phyloP scores from a whole-genome alignment of 2,329 filamentous ascomycete species.

The Talaromyces amestolkiae region DNA sequence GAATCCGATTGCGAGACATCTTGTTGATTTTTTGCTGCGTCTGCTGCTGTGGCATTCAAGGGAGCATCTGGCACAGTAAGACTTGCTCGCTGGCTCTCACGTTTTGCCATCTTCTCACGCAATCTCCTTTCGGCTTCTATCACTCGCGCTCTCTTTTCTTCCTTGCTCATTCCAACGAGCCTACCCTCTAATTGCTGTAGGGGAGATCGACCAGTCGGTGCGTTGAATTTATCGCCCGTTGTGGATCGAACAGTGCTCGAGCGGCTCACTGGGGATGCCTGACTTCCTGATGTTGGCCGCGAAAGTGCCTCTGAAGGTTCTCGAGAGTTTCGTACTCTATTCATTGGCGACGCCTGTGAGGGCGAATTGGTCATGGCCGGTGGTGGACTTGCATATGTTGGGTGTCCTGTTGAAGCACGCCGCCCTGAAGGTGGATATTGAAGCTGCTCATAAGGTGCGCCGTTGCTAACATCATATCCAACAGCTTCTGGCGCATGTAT shows the following conservation, averaged over 20 bases:
- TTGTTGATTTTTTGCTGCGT: conserved; percentile 19
- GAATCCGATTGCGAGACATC: not conserved
- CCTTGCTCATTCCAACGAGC: conserved; percentile 88
- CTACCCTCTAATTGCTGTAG: conserved; percentile 90
- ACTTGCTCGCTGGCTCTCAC: conserved; percentile 26
- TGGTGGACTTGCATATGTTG: conserved; percentile 5
- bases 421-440: conserved; percentile 3
- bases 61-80: conserved; percentile 18
- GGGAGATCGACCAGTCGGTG: conserved; percentile 81
- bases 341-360: conserved; percentile 5
- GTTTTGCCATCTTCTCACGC: conserved; percentile 53
- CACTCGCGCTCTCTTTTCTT: conserved; percentile 84
- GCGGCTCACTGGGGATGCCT: conserved; percentile 28
- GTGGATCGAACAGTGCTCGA: conserved; percentile 34
- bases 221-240: conserved; percentile 42
- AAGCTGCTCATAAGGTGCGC: conserved; percentile 3
- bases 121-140: conserved; percentile 76
- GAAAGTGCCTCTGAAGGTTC: conserved; percentile 19
- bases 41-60: not conserved
- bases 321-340: conserved; percentile 14
- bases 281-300: conserved; percentile 23
- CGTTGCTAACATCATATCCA: conserved; percentile 13
- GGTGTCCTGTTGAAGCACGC: not conserved
- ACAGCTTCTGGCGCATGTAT: not conserved
- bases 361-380: conserved; percentile 6